Evolutionary conservation across 2,329 filamentous ascomycete species (phyloP), one percentile per base, ranked within the genome.

Genomic region (Cladophialophora immunda): DNA sequence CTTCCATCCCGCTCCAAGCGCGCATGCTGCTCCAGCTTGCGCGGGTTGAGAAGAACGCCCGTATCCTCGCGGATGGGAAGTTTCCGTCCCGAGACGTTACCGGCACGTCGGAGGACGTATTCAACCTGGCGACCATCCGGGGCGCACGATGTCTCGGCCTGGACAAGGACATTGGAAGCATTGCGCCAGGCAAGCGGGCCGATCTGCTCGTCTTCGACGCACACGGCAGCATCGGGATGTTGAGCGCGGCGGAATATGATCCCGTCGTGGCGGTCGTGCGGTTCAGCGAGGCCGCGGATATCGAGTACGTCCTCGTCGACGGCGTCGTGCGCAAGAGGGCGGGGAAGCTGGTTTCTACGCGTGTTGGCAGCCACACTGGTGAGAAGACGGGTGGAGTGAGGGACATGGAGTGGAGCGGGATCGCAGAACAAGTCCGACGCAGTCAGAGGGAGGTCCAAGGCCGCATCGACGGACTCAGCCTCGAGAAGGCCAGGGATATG

Each of bases 191-290:
- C 0, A 81, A 81, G 67, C 74, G 76, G 36, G 84, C 84, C 1
- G 84, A 86, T 73, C 66, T 87, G 0, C 76, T 84, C 2, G 75
- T 86, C 0, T 85, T 84, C 58, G 81, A 84, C 67, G 77, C 75
- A 0, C 41, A 9, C 3, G 50, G 75, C 19, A 80, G 76, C 54
- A 78, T 81, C 1, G 74, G 70, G 2, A 82, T 84, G 79, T 73
- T 82, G 1, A 78, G 76, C 62, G 80, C 75, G 1, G 78, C 75
- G 6, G 75, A 80, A 55, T 75, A 81, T 41, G 78, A 83, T 67
- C 80, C 81, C 0, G 73, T 83, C 11, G 78, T 78, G 3, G 79
- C 81, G 3, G 73, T 83, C n/a, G 76, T 83, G 2, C 61, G 82
- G 38, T 80, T 84, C 71, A 78, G 77, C 25, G 76, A 74, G 34